A percentile compares a stretch with the other conserved stretches of the same genome.
Conservation (phyloP, 2,329 filamentous ascomycete species). For the Amauroascus verrucosus region DNA sequence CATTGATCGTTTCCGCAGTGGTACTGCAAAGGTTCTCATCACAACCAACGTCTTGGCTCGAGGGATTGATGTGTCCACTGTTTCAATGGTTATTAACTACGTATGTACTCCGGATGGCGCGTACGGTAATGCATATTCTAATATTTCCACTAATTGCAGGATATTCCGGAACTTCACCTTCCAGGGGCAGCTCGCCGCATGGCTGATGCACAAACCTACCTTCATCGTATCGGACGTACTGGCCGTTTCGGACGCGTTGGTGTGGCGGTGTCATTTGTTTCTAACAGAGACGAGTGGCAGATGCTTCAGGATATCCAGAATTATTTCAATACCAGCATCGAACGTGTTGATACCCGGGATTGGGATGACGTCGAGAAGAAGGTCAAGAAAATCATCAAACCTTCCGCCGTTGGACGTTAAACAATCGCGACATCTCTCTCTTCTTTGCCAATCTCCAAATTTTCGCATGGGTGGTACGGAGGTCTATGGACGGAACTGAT, state of each 20-base stretch:
- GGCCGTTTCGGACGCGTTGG: slow-evolving; percentile 94
- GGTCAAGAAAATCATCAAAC: slow-evolving; percentile 71
- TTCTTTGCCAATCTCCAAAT: too few species aligned
- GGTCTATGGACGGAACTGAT: not conserved
- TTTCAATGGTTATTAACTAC: slow-evolving; percentile 99
- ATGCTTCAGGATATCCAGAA: slow-evolving; percentile 69
- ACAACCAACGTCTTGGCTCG: slow-evolving; percentile 94
- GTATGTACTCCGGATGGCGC: slow-evolving; percentile 30
- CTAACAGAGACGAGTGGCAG: slow-evolving; percentile 69
- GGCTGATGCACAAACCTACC: slow-evolving; percentile 87
- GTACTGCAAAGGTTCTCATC: slow-evolving; percentile 88
- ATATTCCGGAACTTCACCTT: slow-evolving; percentile 58
- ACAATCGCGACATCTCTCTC: not conserved
- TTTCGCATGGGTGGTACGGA: too few species aligned
- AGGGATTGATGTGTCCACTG: slow-evolving; percentile 83
- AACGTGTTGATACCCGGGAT: slow-evolving; percentile 70
- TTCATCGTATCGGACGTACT: slow-evolving; percentile 94
- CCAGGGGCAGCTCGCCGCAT: slow-evolving; percentile 50
- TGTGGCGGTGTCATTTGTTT: slow-evolving; percentile 90
- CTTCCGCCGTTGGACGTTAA: slow-evolving; percentile 18
- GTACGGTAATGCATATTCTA: not conserved
- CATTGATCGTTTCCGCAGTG: slow-evolving; percentile 75
- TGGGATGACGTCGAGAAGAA: slow-evolving; percentile 83
- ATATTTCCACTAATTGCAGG: slow-evolving; percentile 27
- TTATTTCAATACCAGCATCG: slow-evolving; percentile 70